phyloP scores from a whole-genome alignment of 1,139 yeast genomes.

The Entelexis sorbosivorans region DNA sequence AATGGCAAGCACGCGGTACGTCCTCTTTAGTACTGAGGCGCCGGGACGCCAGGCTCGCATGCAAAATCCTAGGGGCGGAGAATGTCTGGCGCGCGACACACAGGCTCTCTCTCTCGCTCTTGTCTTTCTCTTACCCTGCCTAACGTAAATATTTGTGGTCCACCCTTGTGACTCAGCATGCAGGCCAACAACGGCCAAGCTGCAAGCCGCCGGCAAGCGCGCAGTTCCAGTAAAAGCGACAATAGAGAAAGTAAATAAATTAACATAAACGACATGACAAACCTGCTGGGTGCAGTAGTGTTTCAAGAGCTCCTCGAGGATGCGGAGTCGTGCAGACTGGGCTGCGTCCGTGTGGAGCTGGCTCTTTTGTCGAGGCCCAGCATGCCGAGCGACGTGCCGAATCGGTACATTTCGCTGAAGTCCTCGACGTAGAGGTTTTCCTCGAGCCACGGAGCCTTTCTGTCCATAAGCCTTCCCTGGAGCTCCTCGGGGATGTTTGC shows the following conservation, averaged over 20 bases:
- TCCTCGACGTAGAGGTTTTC: slow-evolving; percentile 21
- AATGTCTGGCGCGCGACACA: background rate
- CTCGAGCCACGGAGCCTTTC: slow-evolving; percentile 22
- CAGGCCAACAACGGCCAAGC: too few relatives aligned
- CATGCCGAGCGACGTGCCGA: slow-evolving; percentile 10
- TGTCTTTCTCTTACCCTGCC: background rate
- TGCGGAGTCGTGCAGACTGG: background rate
- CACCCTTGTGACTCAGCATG: too few relatives aligned
- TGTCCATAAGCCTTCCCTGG: slow-evolving; percentile 18
- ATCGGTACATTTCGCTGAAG: slow-evolving; percentile 18
- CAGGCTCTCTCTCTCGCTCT: too few relatives aligned
- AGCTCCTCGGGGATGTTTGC: slow-evolving; percentile 15
- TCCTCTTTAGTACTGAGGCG: background rate
- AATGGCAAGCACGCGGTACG: slow-evolving; percentile 64
- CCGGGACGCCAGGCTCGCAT: background rate
- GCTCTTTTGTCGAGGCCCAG: background rate
- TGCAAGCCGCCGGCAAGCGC: too few relatives aligned
- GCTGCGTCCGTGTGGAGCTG: background rate
- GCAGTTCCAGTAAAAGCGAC: too few relatives aligned
- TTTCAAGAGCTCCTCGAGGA: background rate
- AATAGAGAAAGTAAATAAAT: background rate
- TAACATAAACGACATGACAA: too few relatives aligned
- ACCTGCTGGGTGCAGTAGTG: too few relatives aligned
- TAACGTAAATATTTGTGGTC: background rate
- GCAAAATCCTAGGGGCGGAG: background rate